Evolutionary conservation across 2,329 filamentous ascomycete species (phyloP).

Genomic region (Fusarium proliferatum): DNA sequence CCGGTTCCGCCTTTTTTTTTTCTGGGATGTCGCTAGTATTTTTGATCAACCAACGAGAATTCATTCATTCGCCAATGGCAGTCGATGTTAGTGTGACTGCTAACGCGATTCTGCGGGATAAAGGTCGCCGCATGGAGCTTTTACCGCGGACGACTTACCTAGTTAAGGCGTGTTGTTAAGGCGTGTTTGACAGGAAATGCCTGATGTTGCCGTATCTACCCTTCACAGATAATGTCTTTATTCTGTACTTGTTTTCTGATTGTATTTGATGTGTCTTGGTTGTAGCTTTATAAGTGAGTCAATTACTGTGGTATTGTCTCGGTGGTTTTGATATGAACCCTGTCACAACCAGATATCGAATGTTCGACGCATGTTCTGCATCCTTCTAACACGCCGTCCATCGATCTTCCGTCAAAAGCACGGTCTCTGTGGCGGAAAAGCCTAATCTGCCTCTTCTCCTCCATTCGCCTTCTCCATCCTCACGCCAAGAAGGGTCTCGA

Average conservation of each 20-base stretch:
- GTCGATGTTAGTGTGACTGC: conserved; percentile 12
- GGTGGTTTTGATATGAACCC: neutral
- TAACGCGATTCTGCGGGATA: conserved; percentile 36
- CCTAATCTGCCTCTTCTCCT: conserved; percentile 5
- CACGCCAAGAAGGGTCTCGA: conserved; percentile 37
- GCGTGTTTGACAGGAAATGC: conserved; percentile 6
- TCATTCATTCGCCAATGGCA: conserved; percentile 29
- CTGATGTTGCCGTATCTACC: conserved; percentile 17
- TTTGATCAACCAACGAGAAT: conserved; percentile 7
- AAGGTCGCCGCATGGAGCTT: conserved; percentile 29
- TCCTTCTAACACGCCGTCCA: conserved; percentile 8
- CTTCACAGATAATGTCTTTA: neutral
- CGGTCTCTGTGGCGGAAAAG: conserved; percentile 22
- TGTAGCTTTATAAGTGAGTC: neutral
- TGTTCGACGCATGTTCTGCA: conserved; percentile 38
- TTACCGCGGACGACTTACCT: neutral
- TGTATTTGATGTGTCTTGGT: neutral
- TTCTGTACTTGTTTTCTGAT: neutral
- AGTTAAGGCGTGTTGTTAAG: neutral
- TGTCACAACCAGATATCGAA: conserved; percentile 31
- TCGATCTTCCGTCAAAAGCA: conserved; percentile 12
- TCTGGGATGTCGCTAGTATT: conserved; percentile 6
- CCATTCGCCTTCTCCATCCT: conserved; percentile 29
- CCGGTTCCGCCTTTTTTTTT: conserved; percentile 35
- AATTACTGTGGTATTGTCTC: neutral